Evolutionary conservation across 1,139 yeast genomes (phyloP).

Genomic region (Yamadazyma buinensis): DNA sequence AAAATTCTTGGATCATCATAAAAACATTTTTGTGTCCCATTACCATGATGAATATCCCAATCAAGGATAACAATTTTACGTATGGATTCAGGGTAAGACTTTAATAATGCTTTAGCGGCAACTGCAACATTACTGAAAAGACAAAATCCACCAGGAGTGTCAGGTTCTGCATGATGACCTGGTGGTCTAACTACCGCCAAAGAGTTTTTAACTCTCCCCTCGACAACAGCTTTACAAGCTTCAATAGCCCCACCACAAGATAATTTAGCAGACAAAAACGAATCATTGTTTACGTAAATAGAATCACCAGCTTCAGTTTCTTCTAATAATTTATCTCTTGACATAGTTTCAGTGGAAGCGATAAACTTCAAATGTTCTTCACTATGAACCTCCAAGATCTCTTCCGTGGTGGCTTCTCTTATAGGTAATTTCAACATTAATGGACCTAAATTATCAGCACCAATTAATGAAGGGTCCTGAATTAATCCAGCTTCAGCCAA

Average conservation of each 20-base stretch:
- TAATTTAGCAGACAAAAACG: constrained; percentile 79
- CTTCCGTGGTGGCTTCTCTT: constrained; percentile 84
- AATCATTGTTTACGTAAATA: constrained; percentile 90
- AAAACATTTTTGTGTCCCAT: constrained; percentile 95
- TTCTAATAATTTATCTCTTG: constrained; percentile 69
- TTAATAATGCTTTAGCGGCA: constrained; percentile 83
- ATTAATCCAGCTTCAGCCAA: constrained; percentile 93
- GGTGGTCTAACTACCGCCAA: constrained; percentile 97
- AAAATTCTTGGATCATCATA: constrained; percentile 85
- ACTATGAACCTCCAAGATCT: constrained; percentile 82
- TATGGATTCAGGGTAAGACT: constrained; percentile 83
- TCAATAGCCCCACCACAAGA: constrained; percentile 98
- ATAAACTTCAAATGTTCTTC: constrained; percentile 74
- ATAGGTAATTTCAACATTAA: constrained; percentile 86
- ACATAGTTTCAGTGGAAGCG: constrained; percentile 73
- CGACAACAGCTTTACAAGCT: constrained; percentile 93
- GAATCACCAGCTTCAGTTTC: constrained; percentile 94
- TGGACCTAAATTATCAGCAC: constrained; percentile 81
- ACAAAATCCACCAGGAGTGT: constrained; percentile 95
- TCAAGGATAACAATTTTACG: constrained; percentile 80
- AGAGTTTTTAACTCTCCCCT: constrained; percentile 86
- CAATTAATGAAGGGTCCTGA: constrained; percentile 74
- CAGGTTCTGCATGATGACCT: constrained; percentile 99
- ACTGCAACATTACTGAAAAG: constrained; percentile 95
- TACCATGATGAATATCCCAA: constrained; percentile 99